A percentile compares a stretch with the other conserved stretches of the same genome.
Evolutionary conservation across 768 basidiomycete species (phyloP).

Genomic region (Fistulinella prunicolor): DNA sequence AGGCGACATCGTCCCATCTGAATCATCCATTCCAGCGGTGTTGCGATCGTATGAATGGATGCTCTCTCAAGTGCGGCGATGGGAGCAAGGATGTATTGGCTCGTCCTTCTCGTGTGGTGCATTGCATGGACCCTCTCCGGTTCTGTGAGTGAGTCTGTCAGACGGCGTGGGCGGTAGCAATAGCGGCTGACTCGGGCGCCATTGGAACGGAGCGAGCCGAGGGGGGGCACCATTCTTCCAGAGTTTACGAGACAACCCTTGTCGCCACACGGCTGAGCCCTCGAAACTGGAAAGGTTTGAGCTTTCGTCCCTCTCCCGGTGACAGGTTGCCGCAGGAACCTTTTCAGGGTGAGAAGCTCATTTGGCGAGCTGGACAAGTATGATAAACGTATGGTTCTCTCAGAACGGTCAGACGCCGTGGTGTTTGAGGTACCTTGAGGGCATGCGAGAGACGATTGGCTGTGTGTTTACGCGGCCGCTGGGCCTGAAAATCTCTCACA

Average conservation of each 20-base stretch:
- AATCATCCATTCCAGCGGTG: neutral
- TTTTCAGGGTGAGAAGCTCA: neutral
- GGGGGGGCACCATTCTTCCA: neutral
- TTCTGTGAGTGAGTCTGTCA: too few species aligned
- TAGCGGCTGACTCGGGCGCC: conserved; percentile 1
- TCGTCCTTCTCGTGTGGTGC: too few species aligned
- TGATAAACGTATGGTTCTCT: neutral
- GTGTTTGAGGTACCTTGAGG: neutral
- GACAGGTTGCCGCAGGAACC: neutral
- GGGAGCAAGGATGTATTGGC: neutral
- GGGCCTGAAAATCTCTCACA: conserved; percentile 13
- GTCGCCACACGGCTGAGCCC: neutral
- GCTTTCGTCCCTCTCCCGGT: neutral
- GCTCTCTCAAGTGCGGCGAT: neutral
- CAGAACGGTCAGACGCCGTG: neutral
- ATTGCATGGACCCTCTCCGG: too few species aligned
- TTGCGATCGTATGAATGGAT: neutral
- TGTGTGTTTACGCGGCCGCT: conserved; percentile 7
- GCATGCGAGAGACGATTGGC: neutral
- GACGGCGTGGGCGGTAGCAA: conserved; percentile 7
- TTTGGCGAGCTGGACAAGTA: neutral
- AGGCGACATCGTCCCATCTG: neutral
- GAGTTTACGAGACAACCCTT: conserved; percentile 6
- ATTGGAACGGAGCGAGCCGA: conserved; percentile 12
- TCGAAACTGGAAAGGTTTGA: conserved; percentile 9